Conservation (phyloP, 768 basidiomycete genomes). For the Tricholoma flavovirens region DNA sequence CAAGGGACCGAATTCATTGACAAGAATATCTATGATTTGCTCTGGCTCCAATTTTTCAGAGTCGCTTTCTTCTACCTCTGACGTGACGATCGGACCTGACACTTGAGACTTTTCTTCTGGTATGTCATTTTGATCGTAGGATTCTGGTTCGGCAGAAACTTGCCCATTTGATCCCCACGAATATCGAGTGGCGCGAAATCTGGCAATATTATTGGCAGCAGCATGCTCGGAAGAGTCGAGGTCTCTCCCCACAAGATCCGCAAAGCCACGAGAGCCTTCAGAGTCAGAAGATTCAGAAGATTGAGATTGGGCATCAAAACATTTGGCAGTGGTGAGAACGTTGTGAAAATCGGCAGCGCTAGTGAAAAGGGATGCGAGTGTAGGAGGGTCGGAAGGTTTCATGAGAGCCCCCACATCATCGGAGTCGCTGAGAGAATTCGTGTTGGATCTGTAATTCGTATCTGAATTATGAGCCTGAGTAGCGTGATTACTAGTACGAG, state of each 20-base stretch:
- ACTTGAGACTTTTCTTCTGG: slow-evolving; percentile 1
- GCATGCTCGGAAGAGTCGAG: slow-evolving; percentile 30
- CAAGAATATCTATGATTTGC: slow-evolving; percentile 45
- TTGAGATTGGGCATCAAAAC: slow-evolving; percentile 12
- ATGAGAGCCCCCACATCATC: slow-evolving; percentile 13
- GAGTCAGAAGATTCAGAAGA: slow-evolving; percentile 3
- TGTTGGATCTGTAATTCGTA: too few relatives aligned
- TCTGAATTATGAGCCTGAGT: too few relatives aligned
- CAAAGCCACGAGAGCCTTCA: slow-evolving; percentile 28
- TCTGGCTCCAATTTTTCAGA: slow-evolving; percentile 34
- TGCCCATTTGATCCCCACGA: slow-evolving; percentile 20
- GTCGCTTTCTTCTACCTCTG: slow-evolving; percentile 19
- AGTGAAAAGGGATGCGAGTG: slow-evolving; percentile 30
- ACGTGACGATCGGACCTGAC: slow-evolving; percentile 17
- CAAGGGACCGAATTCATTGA: slow-evolving; percentile 53
- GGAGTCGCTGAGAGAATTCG: slow-evolving; percentile 11
- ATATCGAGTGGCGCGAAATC: slow-evolving; percentile 29
- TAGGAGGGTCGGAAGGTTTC: slow-evolving; percentile 14
- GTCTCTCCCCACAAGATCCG: slow-evolving; percentile 37
- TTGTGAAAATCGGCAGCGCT: slow-evolving; percentile 34
- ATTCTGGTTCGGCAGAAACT: background rate
- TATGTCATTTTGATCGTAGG: slow-evolving; percentile 19
- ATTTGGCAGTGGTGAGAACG: slow-evolving; percentile 24
- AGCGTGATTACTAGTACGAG: too few relatives aligned
- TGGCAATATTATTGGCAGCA: slow-evolving; percentile 29